Percentiles rank a stretch among this genome's conserved stretches.
Evolutionary conservation across 805 yeast genomes (phyloP).

Genomic region (Cyberlindnera xylosilytica): DNA sequence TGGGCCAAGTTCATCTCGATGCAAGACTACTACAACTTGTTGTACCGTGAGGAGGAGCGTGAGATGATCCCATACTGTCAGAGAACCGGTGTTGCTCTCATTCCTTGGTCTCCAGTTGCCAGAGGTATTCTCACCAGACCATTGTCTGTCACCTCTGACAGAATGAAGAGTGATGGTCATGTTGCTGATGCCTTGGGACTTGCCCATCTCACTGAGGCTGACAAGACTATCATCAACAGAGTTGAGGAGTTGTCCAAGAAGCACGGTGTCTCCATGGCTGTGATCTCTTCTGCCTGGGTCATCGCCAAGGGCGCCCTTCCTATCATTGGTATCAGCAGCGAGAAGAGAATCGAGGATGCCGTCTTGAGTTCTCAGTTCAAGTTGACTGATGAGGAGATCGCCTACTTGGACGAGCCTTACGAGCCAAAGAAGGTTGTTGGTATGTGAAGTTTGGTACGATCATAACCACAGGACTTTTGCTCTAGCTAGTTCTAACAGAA

Average conservation of each 20-base stretch:
- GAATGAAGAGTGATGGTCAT: conserved; percentile 12
- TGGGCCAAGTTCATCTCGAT: conserved; percentile 58
- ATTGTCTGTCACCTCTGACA: conserved; percentile 1
- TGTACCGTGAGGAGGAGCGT: conserved; percentile 57
- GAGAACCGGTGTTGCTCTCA: conserved; percentile 47
- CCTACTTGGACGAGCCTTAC: conserved; percentile 16
- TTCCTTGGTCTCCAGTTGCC: conserved; percentile 61
- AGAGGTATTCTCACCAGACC: conserved; percentile 55
- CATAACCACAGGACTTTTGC: no score
- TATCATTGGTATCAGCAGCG: conserved; percentile 49
- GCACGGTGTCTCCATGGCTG: conserved; percentile 49
- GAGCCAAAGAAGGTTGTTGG: conserved; percentile 7
- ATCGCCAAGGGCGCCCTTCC: conserved; percentile 48
- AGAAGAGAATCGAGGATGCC: conserved; percentile 49
- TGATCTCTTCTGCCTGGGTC: conserved; percentile 50
- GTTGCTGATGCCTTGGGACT: conserved; percentile 8
- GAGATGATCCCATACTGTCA: conserved; percentile 56
- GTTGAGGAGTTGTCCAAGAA: conserved; percentile 52
- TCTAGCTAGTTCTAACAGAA: no score
- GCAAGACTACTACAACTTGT: conserved; percentile 52
- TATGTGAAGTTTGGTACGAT: neutral
- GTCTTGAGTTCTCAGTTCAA: conserved; percentile 32
- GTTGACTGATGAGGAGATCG: conserved; percentile 14
- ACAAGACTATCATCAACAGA: conserved; percentile 38
- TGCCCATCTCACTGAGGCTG: conserved; percentile 13